Evolutionary conservation across 345 rosid genomes (phyloP).

Genomic region (Bruguiera parviflora): DNA sequence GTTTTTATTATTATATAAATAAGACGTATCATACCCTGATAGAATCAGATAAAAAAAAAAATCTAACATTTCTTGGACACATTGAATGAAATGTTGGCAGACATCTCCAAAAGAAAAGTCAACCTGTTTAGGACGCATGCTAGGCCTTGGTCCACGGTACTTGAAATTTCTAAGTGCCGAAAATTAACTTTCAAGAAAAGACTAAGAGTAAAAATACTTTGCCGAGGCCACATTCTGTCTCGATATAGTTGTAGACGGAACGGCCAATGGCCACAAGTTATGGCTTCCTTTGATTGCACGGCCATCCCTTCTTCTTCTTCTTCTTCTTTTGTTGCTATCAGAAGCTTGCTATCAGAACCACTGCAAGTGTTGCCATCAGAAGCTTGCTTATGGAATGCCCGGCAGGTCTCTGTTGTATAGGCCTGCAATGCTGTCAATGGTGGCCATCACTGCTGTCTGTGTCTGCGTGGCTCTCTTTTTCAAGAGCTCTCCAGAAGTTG

Average conservation of each 20-base stretch:
- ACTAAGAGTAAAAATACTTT: no score
- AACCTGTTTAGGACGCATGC: slow-evolving; percentile 95
- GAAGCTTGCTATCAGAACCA: no score
- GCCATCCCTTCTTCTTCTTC: no score
- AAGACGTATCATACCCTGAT: neutral
- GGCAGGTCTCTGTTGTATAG: slow-evolving; percentile 67
- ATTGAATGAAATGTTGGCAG: neutral
- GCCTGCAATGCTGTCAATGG: slow-evolving; percentile 99
- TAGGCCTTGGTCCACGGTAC: slow-evolving; percentile 96
- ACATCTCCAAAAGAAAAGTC: neutral
- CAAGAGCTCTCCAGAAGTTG: slow-evolving; percentile 94
- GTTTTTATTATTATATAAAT: neutral
- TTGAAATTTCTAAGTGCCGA: slow-evolving; percentile 17
- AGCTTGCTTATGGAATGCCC: slow-evolving; percentile 44
- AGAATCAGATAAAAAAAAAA: neutral
- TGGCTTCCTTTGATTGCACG: no score
- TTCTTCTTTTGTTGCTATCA: no score
- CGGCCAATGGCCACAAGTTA: no score
- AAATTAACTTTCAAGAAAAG: no score
- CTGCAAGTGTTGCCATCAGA: slow-evolving; percentile 74
- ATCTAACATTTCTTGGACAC: neutral
- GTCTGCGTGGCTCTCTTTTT: slow-evolving; percentile 96
- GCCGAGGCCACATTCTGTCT: no score
- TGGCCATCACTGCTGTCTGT: slow-evolving; percentile 92
- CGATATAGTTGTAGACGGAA: no score